Evolutionary conservation across 192 early-diverging fungal genomes (phyloP).

Genomic region (Coemansia sp.): DNA sequence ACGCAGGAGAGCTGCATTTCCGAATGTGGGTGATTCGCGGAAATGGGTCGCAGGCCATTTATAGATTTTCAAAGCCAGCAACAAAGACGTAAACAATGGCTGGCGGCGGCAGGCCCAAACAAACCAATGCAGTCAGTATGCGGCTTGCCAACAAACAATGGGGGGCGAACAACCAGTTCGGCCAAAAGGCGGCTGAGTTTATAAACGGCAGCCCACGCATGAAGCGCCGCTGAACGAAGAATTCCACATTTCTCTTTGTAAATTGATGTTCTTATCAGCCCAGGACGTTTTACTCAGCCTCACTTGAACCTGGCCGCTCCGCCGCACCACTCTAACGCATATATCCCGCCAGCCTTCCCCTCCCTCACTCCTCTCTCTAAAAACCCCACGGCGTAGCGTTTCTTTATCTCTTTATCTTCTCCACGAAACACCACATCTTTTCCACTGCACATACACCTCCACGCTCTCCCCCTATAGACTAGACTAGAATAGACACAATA

Average conservation of each 20-base stretch:
- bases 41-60: not conserved
- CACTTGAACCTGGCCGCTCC: conserved; percentile 20
- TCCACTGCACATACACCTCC: not conserved
- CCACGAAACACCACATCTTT: not conserved
- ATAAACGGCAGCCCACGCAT: not conserved
- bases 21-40: conserved; percentile 4
- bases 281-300: conserved; percentile 28
- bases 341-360: conserved; percentile 1
- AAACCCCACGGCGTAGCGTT: not conserved
- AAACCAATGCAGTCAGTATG: not conserved
- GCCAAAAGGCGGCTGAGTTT: not conserved
- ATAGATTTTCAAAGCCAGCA: conserved; percentile 10
- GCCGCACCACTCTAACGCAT: not conserved
- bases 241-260: conserved; percentile 7
- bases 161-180: not conserved
- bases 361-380: not conserved
- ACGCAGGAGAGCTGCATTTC: not conserved
- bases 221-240: conserved; percentile 9
- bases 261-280: conserved; percentile 14
- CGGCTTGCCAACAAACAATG: conserved; percentile 2
- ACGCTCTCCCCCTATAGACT: no score
- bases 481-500: not conserved
- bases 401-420: not conserved
- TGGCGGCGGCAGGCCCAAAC: not conserved
- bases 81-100: conserved; percentile 3